These are phyloP conservation scores for Globisporangium recalcitrans DNA, from an alignment of 352 stramenopile genomes.

Conservation along the genomic window DNA sequence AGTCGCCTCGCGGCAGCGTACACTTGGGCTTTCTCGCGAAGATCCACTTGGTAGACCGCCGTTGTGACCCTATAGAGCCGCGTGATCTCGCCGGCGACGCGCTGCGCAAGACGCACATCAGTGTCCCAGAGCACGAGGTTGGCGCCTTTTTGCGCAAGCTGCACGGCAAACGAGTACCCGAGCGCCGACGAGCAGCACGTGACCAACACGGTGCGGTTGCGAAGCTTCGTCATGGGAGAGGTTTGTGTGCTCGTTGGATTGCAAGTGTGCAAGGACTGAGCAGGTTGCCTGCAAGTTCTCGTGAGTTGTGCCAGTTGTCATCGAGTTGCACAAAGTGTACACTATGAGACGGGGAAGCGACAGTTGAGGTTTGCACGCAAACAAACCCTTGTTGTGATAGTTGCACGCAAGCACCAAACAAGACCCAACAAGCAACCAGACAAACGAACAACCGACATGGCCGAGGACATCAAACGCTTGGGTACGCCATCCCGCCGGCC, in stretches of 20 bases:
- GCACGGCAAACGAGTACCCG: slow-evolving; percentile 18
- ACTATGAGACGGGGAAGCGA: neutral
- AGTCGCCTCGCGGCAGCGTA: neutral
- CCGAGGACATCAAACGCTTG: slow-evolving; percentile 3
- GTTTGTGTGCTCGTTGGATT: neutral
- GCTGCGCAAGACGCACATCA: slow-evolving; percentile 10
- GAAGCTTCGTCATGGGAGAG: slow-evolving; percentile 19
- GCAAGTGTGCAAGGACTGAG: neutral
- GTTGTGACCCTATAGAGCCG: slow-evolving; percentile 10
- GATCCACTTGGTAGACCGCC: slow-evolving; percentile 12
- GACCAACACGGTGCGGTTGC: slow-evolving; percentile 16
- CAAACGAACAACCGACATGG: neutral
- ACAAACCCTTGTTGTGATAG: neutral
- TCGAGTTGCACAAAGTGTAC: neutral
- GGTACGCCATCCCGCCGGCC: neutral
- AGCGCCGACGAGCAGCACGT: slow-evolving; percentile 18
- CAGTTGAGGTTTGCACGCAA: neutral
- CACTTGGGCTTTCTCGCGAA: slow-evolving; percentile 10
- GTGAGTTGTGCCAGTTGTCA: slow-evolving; percentile 3
- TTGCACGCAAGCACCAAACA: neutral
- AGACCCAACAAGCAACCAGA: neutral
- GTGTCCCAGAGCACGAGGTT: slow-evolving; percentile 19
- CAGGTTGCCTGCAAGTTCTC: neutral
- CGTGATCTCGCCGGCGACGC: slow-evolving; percentile 14
- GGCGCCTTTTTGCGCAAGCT: slow-evolving; percentile 13